Evolutionary conservation across 768 basidiomycete species (phyloP).

Genomic region (Phaffia australis): DNA sequence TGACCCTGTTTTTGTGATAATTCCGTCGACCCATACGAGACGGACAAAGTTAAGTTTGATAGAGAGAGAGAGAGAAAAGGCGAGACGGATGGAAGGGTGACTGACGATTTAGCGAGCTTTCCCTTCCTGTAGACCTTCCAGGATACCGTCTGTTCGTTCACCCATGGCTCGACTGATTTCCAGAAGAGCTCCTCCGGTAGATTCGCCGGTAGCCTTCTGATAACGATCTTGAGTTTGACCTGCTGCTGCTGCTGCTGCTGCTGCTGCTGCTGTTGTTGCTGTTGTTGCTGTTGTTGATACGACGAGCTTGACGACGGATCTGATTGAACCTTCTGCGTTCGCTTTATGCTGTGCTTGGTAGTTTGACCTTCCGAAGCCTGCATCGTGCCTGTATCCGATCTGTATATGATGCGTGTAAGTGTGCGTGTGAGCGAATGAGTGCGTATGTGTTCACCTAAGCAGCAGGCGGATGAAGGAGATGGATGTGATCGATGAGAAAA

Average conservation of each 20-base stretch:
- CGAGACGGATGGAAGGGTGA: neutral
- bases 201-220: constrained; percentile 79
- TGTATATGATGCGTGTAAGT: too few relatives aligned
- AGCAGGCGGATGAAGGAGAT: too few relatives aligned
- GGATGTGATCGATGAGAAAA: too few relatives aligned
- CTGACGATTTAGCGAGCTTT: constrained; percentile 26
- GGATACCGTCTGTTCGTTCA: constrained; percentile 54
- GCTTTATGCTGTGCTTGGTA: too few relatives aligned
- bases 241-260: constrained; percentile 29
- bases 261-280: neutral
- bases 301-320: too few relatives aligned
- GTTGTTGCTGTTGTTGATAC: neutral
- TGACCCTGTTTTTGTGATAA: constrained; percentile 44
- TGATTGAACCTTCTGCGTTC: too few relatives aligned
- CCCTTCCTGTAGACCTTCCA: constrained; percentile 24
- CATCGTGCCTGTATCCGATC: too few relatives aligned
- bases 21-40: neutral
- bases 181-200: constrained; percentile 88
- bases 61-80: neutral
- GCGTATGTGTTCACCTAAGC: too few relatives aligned
- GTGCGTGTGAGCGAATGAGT: too few relatives aligned
- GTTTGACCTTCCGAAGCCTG: too few relatives aligned
- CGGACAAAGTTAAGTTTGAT: neutral
- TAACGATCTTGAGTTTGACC: constrained; percentile 58
- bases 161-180: constrained; percentile 78